Evolutionary conservation across 768 basidiomycete species (phyloP).

Genomic region (Gloeostereum incarnatum): DNA sequence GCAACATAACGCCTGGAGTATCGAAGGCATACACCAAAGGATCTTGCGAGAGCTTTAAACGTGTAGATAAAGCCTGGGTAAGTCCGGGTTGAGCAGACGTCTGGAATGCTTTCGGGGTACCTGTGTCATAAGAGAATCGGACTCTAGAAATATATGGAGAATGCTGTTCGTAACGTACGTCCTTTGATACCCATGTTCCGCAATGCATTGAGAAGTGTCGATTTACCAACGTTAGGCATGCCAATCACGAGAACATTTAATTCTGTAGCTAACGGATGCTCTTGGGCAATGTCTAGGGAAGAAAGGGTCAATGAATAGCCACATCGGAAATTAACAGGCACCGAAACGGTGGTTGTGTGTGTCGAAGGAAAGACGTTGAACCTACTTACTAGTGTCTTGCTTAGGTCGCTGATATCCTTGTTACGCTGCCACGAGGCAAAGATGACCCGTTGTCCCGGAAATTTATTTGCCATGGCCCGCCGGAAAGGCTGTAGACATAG

Average conservation of each 20-base stretch:
- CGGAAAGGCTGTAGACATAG: constrained; percentile 52
- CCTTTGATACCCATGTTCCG: constrained; percentile 81
- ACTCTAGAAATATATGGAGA: neutral
- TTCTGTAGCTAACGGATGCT: constrained; percentile 61
- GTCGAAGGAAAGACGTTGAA: constrained; percentile 14
- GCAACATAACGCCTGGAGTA: constrained; percentile 95
- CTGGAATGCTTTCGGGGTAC: constrained; percentile 79
- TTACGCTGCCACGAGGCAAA: constrained; percentile 67
- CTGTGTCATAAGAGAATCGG: constrained; percentile 21
- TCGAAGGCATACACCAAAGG: constrained; percentile 91
- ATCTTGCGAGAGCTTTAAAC: constrained; percentile 72
- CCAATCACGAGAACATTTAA: constrained; percentile 90
- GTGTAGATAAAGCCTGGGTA: constrained; percentile 82
- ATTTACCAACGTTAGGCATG: constrained; percentile 99
- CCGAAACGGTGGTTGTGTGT: constrained; percentile 4
- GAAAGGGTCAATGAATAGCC: neutral
- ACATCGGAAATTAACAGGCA: neutral
- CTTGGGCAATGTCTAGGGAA: constrained; percentile 54
- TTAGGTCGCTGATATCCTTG: constrained; percentile 55
- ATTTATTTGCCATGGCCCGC: constrained; percentile 59
- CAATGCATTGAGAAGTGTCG: constrained; percentile 85
- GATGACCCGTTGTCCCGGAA: constrained; percentile 58
- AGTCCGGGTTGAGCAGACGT: constrained; percentile 87
- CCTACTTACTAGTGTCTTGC: constrained; percentile 67
- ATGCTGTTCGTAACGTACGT: constrained; percentile 39